Evolutionary conservation across 148 eudicot species (phyloP).

Genomic region (Fagopyrum homotropicum): DNA sequence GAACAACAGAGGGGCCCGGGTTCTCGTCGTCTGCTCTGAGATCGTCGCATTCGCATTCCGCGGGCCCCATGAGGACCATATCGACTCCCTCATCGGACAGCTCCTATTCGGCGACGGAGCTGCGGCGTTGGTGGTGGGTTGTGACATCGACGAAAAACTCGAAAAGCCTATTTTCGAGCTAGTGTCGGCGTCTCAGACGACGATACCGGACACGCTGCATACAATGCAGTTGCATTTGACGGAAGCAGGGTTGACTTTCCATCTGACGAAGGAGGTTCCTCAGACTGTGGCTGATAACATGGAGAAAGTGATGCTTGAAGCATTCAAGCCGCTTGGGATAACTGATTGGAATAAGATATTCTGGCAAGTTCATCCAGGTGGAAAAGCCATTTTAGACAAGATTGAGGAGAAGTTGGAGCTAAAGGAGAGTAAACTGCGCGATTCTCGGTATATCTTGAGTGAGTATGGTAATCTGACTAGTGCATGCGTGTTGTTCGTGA

Average conservation of each 20-base stretch:
- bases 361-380: conserved; percentile 6
- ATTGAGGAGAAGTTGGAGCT: neutral
- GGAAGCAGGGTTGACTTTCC: no score
- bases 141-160: neutral
- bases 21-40: no score
- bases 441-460: neutral
- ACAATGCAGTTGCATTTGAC: no score
- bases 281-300: neutral
- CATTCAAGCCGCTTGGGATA: neutral
- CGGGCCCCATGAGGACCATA: neutral
- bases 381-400: neutral
- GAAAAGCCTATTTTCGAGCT: neutral
- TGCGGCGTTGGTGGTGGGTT: neutral
- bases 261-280: no score
- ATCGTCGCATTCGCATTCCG: neutral
- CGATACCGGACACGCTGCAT: no score
- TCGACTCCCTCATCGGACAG: no score
- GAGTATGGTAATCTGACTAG: neutral
- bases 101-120: neutral
- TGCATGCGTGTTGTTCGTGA: no score
- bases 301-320: neutral
- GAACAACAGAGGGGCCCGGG: no score
- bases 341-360: conserved; percentile 7
- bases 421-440: neutral
- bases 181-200: no score